Percentiles rank a stretch among this genome's conserved stretches.
Evolutionary conservation across 2,329 filamentous ascomycete genomes (phyloP).

Genomic region (Elsinoe perseae): DNA sequence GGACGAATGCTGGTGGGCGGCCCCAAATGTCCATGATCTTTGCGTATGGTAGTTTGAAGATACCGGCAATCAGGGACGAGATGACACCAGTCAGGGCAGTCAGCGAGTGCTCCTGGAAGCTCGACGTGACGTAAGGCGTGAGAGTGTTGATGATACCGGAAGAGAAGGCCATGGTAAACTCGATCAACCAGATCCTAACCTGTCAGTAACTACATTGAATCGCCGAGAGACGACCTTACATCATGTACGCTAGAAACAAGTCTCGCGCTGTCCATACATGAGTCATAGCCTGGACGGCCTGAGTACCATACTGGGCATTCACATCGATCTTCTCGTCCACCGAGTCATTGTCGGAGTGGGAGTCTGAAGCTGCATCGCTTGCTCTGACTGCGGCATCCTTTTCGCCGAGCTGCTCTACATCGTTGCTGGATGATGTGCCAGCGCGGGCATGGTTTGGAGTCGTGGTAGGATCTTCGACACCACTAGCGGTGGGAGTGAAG

Average conservation of each 20-base stretch:
- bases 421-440: slow-evolving; percentile 8
- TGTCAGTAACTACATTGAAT: background rate
- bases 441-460: background rate
- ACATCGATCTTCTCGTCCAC: slow-evolving; percentile 19
- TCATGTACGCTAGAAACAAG: slow-evolving; percentile 32
- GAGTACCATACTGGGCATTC: slow-evolving; percentile 33
- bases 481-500: background rate
- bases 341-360: background rate
- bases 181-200: slow-evolving; percentile 40
- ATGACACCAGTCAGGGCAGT: slow-evolving; percentile 32
- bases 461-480: background rate
- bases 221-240: slow-evolving; percentile 26
- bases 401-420: slow-evolving; percentile 14
- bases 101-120: slow-evolving; percentile 30
- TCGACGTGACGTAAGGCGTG: slow-evolving; percentile 35
- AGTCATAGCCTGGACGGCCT: slow-evolving; percentile 35
- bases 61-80: slow-evolving; percentile 31
- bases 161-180: slow-evolving; percentile 44
- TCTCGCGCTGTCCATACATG: slow-evolving; percentile 34
- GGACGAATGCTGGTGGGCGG: slow-evolving; percentile 33
- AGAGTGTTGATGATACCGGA: slow-evolving; percentile 36
- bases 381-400: slow-evolving; percentile 4
- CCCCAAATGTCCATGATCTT: slow-evolving; percentile 38
- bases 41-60: slow-evolving; percentile 32
- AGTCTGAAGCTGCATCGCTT: background rate